Percentiles rank a stretch among this genome's conserved stretches.
Conservation (phyloP, 139 green algal genomes). For the Micractinium conductrix region DNA sequence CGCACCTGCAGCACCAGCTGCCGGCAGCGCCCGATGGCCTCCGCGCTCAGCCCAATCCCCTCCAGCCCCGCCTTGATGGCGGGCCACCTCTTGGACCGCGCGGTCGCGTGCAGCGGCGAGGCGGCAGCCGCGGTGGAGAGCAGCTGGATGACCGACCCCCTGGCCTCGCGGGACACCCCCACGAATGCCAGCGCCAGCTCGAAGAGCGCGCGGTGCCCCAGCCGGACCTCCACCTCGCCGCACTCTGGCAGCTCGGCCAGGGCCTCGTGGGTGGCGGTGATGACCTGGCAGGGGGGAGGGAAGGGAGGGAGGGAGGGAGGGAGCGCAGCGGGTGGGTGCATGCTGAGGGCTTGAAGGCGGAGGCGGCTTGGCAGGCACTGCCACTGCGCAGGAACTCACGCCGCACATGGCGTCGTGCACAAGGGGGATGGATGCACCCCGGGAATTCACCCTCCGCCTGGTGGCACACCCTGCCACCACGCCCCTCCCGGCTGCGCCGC, state of each 20-base stretch:
- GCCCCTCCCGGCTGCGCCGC: neutral
- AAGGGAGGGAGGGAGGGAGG: neutral
- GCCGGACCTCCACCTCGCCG: slow-evolving; percentile 51
- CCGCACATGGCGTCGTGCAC: no score
- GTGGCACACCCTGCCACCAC: neutral
- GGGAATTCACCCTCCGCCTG: no score
- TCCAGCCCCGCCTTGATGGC: slow-evolving; percentile 66
- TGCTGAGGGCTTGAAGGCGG: neutral
- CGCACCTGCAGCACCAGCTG: slow-evolving; percentile 53
- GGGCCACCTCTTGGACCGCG: slow-evolving; percentile 60
- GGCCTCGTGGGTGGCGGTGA: slow-evolving; percentile 42
- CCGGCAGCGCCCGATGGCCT: slow-evolving; percentile 61
- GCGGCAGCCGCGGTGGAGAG: slow-evolving; percentile 52
- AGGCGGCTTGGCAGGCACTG: no score
- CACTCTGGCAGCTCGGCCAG: slow-evolving; percentile 52
- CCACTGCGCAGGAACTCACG: no score
- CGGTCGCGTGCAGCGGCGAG: slow-evolving; percentile 39
- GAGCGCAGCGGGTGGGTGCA: neutral
- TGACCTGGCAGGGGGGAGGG: slow-evolving; percentile 45
- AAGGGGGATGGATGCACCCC: no score
- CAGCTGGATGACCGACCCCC: slow-evolving; percentile 51
- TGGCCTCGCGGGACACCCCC: slow-evolving; percentile 44
- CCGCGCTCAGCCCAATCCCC: slow-evolving; percentile 62
- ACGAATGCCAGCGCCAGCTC: slow-evolving; percentile 21
- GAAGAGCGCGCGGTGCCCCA: slow-evolving; percentile 42